Percentiles rank a stretch among this genome's conserved stretches.
Conservation (phyloP, 768 basidiomycete genomes). For the Hebeloma cylindrosporum region DNA sequence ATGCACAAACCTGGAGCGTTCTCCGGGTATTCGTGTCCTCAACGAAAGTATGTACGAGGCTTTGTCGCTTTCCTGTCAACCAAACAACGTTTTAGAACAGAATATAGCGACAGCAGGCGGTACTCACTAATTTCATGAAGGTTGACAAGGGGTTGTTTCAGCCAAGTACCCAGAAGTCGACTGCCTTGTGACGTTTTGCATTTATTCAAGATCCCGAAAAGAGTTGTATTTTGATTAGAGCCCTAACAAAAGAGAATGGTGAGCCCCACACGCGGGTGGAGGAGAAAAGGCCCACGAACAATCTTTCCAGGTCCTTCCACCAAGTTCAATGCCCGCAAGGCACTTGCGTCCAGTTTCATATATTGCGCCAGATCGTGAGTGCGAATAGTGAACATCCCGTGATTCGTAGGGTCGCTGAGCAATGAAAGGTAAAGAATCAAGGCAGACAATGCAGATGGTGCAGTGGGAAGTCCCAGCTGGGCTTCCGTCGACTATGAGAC, state of each 20-base stretch:
- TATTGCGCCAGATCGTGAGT: constrained; percentile 92
- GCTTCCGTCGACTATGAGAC: constrained; percentile 43
- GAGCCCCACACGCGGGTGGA: neutral
- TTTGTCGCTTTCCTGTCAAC: constrained; percentile 73
- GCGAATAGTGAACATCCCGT: constrained; percentile 74
- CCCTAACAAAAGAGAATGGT: constrained; percentile 34
- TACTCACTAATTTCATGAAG: constrained; percentile 86
- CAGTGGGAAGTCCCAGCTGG: constrained; percentile 71
- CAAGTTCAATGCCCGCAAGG: constrained; percentile 84
- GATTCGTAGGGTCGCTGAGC: constrained; percentile 72
- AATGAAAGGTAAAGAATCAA: constrained; percentile 82
- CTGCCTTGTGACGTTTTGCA: constrained; percentile 97
- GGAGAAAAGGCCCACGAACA: constrained; percentile 29
- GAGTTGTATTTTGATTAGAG: constrained; percentile 76
- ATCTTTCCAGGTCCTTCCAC: constrained; percentile 67
- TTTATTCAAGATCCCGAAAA: constrained; percentile 88
- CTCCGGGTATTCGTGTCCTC: constrained; percentile 73
- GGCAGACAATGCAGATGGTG: constrained; percentile 79
- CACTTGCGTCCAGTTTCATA: constrained; percentile 96
- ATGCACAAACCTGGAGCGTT: constrained; percentile 61
- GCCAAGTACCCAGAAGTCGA: constrained; percentile 83
- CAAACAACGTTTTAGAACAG: neutral
- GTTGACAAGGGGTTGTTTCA: constrained; percentile 95
- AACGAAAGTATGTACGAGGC: constrained; percentile 83
- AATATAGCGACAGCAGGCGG: neutral